Base-by-base conservation (phyloP, 1,284 basidiomycete genomes). In the Ganoderma lingzhi region DNA sequence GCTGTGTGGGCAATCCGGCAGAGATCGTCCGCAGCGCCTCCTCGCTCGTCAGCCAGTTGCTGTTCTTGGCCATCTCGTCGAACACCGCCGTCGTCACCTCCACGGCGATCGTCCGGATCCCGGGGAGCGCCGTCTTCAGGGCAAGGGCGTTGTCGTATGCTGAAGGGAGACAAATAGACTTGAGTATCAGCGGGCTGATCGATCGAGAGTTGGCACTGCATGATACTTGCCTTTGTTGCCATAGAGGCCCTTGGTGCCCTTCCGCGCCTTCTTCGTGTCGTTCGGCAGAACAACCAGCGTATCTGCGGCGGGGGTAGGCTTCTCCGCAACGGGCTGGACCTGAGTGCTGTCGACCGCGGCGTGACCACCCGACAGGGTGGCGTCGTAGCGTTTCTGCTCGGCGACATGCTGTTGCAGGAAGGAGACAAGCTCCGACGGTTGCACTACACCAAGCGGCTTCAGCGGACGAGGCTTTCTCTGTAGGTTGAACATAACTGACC, bases 361-460 rank as follows among this genome's bases (percentile, higher is more conserved):
- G 0, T 84, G 79, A 3, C 87, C 86, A 6, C 89, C 90, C 10
- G 89, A 88, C 0, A 90, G 89, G 2, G 86, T 82, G 2, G 86
- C 78, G 73, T 94, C 93, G n/a, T 89, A 84, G 0, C 89, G 88
- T 76, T 89, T 91, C 80, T 93, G 93, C 74, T 94, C 92, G 0
- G 88, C 82, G n/a, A 94, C 90, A 70, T 93, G 88, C 28, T 91
- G 87, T 48, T 90, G 89, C n/a, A 94, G 81, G 88, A 89, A 93
- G 15, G 83, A 79, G 5, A 93, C 87, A 1, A 94, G 84, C 68
- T 94, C 91, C 63, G 90, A 87, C 3, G 87, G 85, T n/a, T 90
- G 86, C 30, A 92, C 90, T 92, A 63, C 23, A 45, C 59, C 62
- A 66, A 6, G 10, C 28, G n/a, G 4, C 28, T 73, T 30, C 6